Conservation (phyloP, 352 stramenopile species). For the Phytopythium boreale region DNA sequence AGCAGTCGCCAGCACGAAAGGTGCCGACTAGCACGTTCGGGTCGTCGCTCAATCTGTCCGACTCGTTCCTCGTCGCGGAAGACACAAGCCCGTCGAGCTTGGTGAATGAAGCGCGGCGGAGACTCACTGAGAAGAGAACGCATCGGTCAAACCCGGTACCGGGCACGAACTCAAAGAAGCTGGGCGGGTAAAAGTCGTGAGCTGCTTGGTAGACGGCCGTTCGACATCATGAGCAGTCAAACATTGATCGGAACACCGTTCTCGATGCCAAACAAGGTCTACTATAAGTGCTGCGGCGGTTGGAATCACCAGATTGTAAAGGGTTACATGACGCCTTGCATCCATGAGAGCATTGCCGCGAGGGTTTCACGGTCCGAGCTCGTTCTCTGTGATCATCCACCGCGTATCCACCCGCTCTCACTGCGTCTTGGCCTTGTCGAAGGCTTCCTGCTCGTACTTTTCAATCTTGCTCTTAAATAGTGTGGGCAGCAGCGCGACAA, state of each 20-base stretch:
- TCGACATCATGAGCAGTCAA: not conserved
- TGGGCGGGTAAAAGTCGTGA: not conserved
- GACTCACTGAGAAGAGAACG: not conserved
- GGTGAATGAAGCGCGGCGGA: constrained; percentile 2
- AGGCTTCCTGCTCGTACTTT: constrained; percentile 74
- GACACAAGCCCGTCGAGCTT: not conserved
- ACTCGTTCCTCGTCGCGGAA: not conserved
- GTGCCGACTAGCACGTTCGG: not conserved
- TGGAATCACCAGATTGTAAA: not conserved
- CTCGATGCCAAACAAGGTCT: not conserved
- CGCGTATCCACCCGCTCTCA: constrained; percentile 7
- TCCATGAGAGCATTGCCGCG: not conserved
- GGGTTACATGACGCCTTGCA: not conserved
- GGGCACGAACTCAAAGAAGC: not conserved
- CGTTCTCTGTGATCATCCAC: not conserved
- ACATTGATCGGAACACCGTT: too few species aligned
- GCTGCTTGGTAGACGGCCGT: not conserved
- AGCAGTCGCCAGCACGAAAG: not conserved
- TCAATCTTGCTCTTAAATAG: constrained; percentile 87
- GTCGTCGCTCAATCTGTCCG: constrained; percentile 2
- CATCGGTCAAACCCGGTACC: not conserved
- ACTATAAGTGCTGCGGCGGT: not conserved
- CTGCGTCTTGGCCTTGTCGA: constrained; percentile 58
- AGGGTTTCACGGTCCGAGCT: not conserved
- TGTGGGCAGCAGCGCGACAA: constrained; percentile 77